These are phyloP conservation scores for Saccharomycopsis capsularis DNA, from an alignment of 805 yeast genomes.

Conservation along the genomic window DNA sequence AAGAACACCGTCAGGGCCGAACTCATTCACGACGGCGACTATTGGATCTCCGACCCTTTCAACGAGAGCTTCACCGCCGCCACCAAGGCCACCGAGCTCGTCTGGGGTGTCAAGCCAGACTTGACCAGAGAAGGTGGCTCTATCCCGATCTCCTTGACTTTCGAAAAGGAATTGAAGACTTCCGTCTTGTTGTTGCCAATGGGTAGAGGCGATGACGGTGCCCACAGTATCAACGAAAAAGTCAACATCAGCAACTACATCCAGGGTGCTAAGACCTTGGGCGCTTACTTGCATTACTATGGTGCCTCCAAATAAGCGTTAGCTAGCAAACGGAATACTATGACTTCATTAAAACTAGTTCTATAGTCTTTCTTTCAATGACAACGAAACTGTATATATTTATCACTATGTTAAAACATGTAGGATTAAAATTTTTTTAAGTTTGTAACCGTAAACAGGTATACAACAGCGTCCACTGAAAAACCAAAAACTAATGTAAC, in stretches of 20 bases:
- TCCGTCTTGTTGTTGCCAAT: slow-evolving; percentile 87
- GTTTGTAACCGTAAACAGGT: too few relatives aligned
- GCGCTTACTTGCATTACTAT: slow-evolving; percentile 88
- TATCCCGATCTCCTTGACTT: slow-evolving; percentile 92
- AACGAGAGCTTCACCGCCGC: slow-evolving; percentile 94
- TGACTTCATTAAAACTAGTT: too few relatives aligned
- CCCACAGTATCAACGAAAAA: slow-evolving; percentile 96
- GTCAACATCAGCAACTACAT: slow-evolving; percentile 82
- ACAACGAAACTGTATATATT: too few relatives aligned
- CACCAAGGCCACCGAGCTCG: slow-evolving; percentile 84
- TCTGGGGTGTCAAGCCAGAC: slow-evolving; percentile 94
- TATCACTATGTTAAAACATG: too few relatives aligned
- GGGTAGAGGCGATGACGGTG: slow-evolving; percentile 99
- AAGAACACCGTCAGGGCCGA: slow-evolving; percentile 69
- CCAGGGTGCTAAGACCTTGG: slow-evolving; percentile 87
- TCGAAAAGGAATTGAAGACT: slow-evolving; percentile 80
- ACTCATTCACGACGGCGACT: slow-evolving; percentile 88
- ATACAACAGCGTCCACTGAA: not conserved
- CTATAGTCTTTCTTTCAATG: too few relatives aligned
- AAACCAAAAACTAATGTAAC: not conserved
- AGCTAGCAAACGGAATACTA: too few relatives aligned
- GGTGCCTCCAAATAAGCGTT: slow-evolving; percentile 33
- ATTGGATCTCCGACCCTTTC: slow-evolving; percentile 94
- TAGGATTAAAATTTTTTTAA: too few relatives aligned
- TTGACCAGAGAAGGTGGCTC: slow-evolving; percentile 99